These are phyloP conservation scores for Erodium moschatum DNA, from an alignment of 441 rosid genomes.

Conservation along the genomic window DNA sequence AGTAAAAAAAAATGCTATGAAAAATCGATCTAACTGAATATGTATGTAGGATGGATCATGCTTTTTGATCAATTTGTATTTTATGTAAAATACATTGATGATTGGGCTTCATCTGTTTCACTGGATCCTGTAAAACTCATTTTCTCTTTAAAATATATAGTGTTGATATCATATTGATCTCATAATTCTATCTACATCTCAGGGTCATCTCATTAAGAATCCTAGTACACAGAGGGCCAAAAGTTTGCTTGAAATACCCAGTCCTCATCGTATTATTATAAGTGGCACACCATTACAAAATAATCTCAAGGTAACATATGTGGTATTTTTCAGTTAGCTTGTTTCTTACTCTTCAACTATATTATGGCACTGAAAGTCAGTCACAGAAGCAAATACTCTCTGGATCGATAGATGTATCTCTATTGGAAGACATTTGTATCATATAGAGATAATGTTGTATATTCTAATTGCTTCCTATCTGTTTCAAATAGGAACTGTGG, in stretches of 20 bases:
- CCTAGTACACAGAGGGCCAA: conserved; percentile 94
- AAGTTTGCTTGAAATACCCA: conserved; percentile 89
- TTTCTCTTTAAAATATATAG: neutral
- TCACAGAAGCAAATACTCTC: neutral
- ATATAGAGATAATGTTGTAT: conserved; percentile 6
- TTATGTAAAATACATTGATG: neutral
- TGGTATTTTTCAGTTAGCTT: conserved; percentile 8
- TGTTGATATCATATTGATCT: conserved; percentile 1
- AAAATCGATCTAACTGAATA: neutral
- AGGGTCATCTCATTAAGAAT: conserved; percentile 97
- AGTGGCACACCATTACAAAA: conserved; percentile 97
- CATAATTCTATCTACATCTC: conserved; percentile 12
- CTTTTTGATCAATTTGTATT: neutral
- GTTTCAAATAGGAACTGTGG: conserved; percentile 68
- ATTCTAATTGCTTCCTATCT: conserved; percentile 14
- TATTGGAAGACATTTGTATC: conserved; percentile 8
- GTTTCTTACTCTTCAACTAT: neutral
- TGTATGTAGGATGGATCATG: neutral
- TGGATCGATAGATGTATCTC: neutral
- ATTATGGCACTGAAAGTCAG: neutral
- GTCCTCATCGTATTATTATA: conserved; percentile 74
- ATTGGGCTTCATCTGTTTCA: neutral
- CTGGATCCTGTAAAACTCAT: neutral
- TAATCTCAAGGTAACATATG: conserved; percentile 70
- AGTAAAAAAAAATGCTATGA: too few relatives aligned